Percentiles rank a stretch among this genome's conserved stretches.
These are phyloP conservation scores for Cladosporium cucumerinum DNA, from an alignment of 2,329 filamentous ascomycete species.

Conservation along the genomic window DNA sequence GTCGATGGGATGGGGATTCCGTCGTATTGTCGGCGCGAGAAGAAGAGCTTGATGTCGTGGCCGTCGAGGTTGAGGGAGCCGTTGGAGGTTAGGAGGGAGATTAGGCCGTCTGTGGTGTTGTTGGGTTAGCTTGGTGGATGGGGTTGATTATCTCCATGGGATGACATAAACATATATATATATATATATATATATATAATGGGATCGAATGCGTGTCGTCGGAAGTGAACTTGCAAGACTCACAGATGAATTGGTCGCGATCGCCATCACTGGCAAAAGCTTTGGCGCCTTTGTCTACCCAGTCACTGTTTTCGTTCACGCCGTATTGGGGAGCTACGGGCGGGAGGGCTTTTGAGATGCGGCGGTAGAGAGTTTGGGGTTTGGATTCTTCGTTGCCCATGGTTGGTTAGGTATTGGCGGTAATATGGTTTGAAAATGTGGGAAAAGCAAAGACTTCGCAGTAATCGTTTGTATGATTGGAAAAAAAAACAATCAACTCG, in stretches of 20 bases:
- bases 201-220: not conserved
- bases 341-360: conserved; percentile 11
- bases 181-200: not conserved
- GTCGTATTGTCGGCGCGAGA: conserved; percentile 19
- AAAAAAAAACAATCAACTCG: no score
- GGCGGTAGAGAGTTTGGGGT: not conserved
- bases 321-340: conserved; percentile 1
- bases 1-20: not conserved
- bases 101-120: conserved; percentile 16
- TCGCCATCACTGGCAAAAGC: conserved; percentile 19
- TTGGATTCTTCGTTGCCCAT: conserved; percentile 15
- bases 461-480: not conserved
- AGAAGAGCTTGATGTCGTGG: conserved; percentile 27
- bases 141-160: not conserved
- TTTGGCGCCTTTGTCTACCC: conserved; percentile 16
- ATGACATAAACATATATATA: no score
- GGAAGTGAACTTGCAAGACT: not conserved
- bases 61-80: conserved; percentile 19
- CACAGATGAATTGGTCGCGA: conserved; percentile 23
- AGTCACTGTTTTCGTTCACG: conserved; percentile 6
- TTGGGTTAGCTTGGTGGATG: not conserved
- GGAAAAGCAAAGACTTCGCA: no score
- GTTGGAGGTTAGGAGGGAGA: conserved; percentile 22
- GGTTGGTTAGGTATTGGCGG: not conserved
- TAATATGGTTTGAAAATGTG: no score